A percentile compares a stretch with the other conserved stretches of the same genome.
Evolutionary conservation across 805 yeast genomes (phyloP).

Genomic region (Clavispora asparagi): DNA sequence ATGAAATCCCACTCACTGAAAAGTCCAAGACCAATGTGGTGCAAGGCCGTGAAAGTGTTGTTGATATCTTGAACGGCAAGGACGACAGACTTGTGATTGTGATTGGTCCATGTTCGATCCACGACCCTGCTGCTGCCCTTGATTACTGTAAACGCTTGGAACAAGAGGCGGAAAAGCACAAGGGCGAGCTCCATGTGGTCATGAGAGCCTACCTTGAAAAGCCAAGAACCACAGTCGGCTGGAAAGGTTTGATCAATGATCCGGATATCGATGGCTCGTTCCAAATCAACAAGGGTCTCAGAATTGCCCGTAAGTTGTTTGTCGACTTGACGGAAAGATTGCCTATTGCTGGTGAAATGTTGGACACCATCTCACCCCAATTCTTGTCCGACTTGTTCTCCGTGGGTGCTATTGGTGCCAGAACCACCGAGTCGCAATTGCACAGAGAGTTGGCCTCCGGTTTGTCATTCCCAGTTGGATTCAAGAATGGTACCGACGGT

Average conservation of each 20-base stretch:
- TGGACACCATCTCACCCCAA: conserved; percentile 97
- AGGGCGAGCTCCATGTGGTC: conserved; percentile 72
- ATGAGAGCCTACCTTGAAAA: conserved; percentile 98
- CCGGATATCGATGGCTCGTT: conserved; percentile 91
- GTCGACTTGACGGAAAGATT: conserved; percentile 69
- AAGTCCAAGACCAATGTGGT: conserved; percentile 58
- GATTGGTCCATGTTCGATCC: conserved; percentile 97
- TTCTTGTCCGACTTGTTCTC: conserved; percentile 85
- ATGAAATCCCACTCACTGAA: conserved; percentile 67
- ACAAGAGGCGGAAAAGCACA: conserved; percentile 61
- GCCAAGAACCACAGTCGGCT: conserved; percentile 98
- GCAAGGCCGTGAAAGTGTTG: conserved; percentile 73
- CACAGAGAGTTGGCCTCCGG: conserved; percentile 98
- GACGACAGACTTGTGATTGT: conserved; percentile 84
- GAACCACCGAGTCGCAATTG: conserved; percentile 97
- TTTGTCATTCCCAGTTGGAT: conserved; percentile 96
- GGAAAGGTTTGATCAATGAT: conserved; percentile 98
- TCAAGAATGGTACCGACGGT: conserved; percentile 98
- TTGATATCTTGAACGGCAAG: conserved; percentile 63
- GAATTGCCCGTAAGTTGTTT: conserved; percentile 80
- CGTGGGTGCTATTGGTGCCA: conserved; percentile 97
- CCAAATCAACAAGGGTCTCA: conserved; percentile 91
- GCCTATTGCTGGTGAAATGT: conserved; percentile 97
- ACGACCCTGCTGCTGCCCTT: conserved; percentile 82
- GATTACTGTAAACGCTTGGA: conserved; percentile 77